A percentile compares a stretch with the other conserved stretches of the same genome.
These are phyloP conservation scores for Abrus pulchellus DNA, from an alignment of 306 rosid genomes.

Conservation along the genomic window DNA sequence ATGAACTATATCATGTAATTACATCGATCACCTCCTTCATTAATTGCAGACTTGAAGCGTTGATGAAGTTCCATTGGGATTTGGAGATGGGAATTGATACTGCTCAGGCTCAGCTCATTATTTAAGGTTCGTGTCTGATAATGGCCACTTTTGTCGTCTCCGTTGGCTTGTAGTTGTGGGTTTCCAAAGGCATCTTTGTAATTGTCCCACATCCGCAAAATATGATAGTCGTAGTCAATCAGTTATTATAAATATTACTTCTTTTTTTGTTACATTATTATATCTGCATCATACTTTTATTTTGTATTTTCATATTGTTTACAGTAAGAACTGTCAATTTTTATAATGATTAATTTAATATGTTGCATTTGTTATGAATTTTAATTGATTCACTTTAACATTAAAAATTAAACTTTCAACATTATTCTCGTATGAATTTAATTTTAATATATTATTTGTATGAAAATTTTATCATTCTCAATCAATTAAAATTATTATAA, in stretches of 20 bases:
- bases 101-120: conserved; percentile 27
- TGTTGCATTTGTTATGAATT: too few species aligned
- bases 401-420: neutral
- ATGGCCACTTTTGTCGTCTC: conserved; percentile 54
- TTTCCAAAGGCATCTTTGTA: conserved; percentile 49
- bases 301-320: too few species aligned
- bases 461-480: too few species aligned
- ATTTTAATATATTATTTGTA: too few species aligned
- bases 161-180: conserved; percentile 46
- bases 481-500: too few species aligned
- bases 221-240: conserved; percentile 43
- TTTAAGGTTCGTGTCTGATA: conserved; percentile 40
- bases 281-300: too few species aligned
- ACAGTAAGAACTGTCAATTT: too few species aligned
- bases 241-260: conserved; percentile 29
- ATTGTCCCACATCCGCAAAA: conserved; percentile 54
- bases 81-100: conserved; percentile 48
- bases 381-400: neutral
- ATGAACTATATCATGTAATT: too few species aligned
- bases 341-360: too few species aligned
- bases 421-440: neutral
- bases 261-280: too few species aligned
- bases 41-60: neutral
- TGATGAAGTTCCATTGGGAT: conserved; percentile 55
- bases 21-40: too few species aligned